These are phyloP conservation scores for Trebouxia sp. DNA, from an alignment of 139 green algal genomes.

Conservation along the genomic window DNA sequence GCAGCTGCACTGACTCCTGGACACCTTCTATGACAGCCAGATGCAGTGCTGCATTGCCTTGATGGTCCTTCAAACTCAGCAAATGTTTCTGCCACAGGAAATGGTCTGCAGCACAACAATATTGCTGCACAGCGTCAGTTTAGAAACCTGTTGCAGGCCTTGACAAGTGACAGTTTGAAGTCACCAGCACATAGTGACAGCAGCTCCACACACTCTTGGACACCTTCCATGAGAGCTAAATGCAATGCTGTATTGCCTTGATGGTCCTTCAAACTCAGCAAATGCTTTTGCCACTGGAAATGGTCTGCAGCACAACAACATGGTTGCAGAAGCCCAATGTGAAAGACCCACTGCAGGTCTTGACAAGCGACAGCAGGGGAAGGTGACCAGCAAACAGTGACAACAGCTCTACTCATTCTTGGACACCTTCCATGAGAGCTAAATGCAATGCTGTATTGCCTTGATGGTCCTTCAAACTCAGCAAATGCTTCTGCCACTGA, in stretches of 20 bases:
- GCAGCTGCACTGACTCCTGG: neutral
- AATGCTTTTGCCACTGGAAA: neutral
- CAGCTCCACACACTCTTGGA: neutral
- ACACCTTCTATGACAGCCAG: neutral
- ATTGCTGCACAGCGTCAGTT: too few relatives aligned
- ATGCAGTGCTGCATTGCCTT: conserved; percentile 15
- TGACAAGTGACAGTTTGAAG: too few relatives aligned
- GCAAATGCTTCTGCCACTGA: neutral
- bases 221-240: neutral
- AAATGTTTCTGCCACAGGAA: neutral
- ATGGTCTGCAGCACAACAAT: neutral
- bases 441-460: conserved; percentile 6
- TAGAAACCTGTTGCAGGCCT: too few relatives aligned
- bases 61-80: neutral
- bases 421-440: neutral
- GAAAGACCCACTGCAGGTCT: too few relatives aligned
- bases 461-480: conserved; percentile 11
- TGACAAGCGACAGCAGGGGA: too few relatives aligned
- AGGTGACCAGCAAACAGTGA: neutral
- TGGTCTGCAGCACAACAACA: neutral
- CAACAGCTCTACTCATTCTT: neutral
- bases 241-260: conserved; percentile 16
- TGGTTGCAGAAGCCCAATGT: too few relatives aligned
- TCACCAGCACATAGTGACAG: neutral
- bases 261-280: conserved; percentile 2